Conservation (phyloP, 345 rosid species). For the Theobroma cacao region DNA sequence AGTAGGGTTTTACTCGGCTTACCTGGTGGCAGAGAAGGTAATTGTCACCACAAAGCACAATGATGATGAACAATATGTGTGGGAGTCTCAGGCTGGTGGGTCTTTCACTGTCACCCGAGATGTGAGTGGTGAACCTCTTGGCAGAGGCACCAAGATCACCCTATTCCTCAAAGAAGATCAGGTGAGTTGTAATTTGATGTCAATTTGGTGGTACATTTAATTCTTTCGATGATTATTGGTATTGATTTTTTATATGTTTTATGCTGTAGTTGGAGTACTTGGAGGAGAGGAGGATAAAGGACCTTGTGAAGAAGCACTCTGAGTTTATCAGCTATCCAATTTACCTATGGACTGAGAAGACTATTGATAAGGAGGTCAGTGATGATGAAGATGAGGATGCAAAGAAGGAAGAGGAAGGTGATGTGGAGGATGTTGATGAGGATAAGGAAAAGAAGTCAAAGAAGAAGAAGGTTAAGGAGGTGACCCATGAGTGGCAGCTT, state of each 20-base stretch:
- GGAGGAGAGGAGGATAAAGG: slow-evolving; percentile 44
- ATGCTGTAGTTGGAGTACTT: slow-evolving; percentile 31
- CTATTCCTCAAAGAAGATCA: slow-evolving; percentile 44
- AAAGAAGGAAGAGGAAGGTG: slow-evolving; percentile 38
- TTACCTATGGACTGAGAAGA: slow-evolving; percentile 42
- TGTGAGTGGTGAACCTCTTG: slow-evolving; percentile 36
- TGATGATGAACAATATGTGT: slow-evolving; percentile 38
- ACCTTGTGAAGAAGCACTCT: slow-evolving; percentile 45
- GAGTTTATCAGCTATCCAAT: slow-evolving; percentile 48
- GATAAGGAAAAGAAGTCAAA: slow-evolving; percentile 36
- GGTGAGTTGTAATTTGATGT: slow-evolving; percentile 14
- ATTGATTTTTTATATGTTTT: background rate
- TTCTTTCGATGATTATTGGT: background rate
- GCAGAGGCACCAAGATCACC: slow-evolving; percentile 41
- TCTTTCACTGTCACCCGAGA: slow-evolving; percentile 39
- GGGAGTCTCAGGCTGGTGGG: slow-evolving; percentile 47
- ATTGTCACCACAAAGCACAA: slow-evolving; percentile 39
- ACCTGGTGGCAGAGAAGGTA: slow-evolving; percentile 41
- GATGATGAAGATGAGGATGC: slow-evolving; percentile 42
- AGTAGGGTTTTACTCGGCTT: slow-evolving; percentile 31
- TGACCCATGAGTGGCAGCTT: slow-evolving; percentile 39
- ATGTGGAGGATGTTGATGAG: slow-evolving; percentile 35
- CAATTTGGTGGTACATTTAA: background rate
- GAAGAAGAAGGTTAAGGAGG: slow-evolving; percentile 43
- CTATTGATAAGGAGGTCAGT: slow-evolving; percentile 38